Conservation (phyloP, 2,329 filamentous ascomycete species). For the Pseudogymnoascus sp. region DNA sequence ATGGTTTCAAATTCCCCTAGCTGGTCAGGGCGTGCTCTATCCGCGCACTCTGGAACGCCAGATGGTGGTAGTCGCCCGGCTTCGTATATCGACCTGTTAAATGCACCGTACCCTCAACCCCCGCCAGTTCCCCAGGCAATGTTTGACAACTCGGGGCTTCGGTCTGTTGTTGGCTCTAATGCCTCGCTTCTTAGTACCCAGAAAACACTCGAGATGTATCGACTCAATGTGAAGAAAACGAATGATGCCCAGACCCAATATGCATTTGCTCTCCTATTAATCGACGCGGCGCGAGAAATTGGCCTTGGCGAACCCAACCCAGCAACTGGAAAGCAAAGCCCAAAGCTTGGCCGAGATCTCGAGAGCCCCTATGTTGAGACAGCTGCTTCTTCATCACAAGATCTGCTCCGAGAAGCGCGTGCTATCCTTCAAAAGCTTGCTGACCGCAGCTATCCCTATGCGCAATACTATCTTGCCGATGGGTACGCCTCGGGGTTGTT, state of each 20-base stretch:
- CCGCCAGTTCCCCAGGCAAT: slow-evolving; percentile 27
- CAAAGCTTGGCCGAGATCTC: slow-evolving; percentile 40
- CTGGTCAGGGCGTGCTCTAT: slow-evolving; percentile 24
- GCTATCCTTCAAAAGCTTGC: slow-evolving; percentile 79
- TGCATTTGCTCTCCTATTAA: slow-evolving; percentile 91
- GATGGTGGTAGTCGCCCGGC: slow-evolving; percentile 25
- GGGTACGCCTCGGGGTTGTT: slow-evolving; percentile 92
- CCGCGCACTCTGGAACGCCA: slow-evolving; percentile 25
- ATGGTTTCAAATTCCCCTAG: slow-evolving; percentile 23
- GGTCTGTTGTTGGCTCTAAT: slow-evolving; percentile 74
- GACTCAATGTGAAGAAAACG: slow-evolving; percentile 94
- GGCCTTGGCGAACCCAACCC: slow-evolving; percentile 44
- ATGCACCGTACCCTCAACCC: slow-evolving; percentile 34
- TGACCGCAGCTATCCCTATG: slow-evolving; percentile 87
- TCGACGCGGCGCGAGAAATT: slow-evolving; percentile 78
- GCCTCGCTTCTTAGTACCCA: slow-evolving; percentile 84
- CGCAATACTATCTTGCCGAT: slow-evolving; percentile 94
- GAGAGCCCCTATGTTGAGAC: slow-evolving; percentile 41
- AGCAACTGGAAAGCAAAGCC: slow-evolving; percentile 27
- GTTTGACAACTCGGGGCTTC: slow-evolving; percentile 75
- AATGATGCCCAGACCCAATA: slow-evolving; percentile 86
- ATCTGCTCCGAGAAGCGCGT: slow-evolving; percentile 78
- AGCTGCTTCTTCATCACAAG: slow-evolving; percentile 47
- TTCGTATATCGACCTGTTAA: slow-evolving; percentile 46
- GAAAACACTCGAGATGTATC: slow-evolving; percentile 96